Percentiles rank a stretch among this genome's conserved stretches.
phyloP scores from a whole-genome alignment of 1,284 basidiomycete species.

The Cutaneotrichosporon cavernicola region DNA sequence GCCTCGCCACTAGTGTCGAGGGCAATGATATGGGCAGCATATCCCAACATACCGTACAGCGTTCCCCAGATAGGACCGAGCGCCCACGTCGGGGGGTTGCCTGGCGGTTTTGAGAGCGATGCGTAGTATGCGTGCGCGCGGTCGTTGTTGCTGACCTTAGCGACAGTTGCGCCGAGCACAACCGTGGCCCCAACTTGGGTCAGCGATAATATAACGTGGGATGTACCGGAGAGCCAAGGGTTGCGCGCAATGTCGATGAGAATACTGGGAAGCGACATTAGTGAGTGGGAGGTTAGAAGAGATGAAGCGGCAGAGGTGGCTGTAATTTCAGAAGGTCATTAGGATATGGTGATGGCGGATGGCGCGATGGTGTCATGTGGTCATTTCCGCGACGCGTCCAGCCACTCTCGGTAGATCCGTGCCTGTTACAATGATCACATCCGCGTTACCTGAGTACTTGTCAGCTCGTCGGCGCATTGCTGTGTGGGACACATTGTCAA shows the following conservation, averaged over 20 bases:
- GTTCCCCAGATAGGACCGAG: constrained; percentile 35
- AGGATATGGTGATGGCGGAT: not conserved
- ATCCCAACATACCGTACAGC: constrained; percentile 63
- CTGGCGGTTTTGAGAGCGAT: constrained; percentile 14
- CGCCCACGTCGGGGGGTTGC: constrained; percentile 15
- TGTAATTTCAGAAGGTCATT: not conserved
- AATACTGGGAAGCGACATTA: constrained; percentile 46
- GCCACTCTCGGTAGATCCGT: not conserved
- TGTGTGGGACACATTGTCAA: no score
- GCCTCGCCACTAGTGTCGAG: constrained; percentile 21
- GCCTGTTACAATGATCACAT: not conserved
- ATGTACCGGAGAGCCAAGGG: constrained; percentile 57
- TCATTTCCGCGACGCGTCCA: not conserved
- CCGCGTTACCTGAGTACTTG: no score
- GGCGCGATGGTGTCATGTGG: not conserved
- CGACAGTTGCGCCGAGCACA: constrained; percentile 60
- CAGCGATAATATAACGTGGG: not conserved
- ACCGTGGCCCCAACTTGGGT: constrained; percentile 61
- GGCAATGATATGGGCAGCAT: constrained; percentile 67
- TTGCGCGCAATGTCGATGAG: constrained; percentile 62
- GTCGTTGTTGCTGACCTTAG: constrained; percentile 6
- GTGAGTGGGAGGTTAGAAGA: not conserved
- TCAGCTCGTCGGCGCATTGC: no score
- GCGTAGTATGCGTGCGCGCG: constrained; percentile 40
- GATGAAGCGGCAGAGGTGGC: not conserved